Evolutionary conservation across 768 basidiomycete genomes (phyloP).

Genomic region (Trametes maxima): DNA sequence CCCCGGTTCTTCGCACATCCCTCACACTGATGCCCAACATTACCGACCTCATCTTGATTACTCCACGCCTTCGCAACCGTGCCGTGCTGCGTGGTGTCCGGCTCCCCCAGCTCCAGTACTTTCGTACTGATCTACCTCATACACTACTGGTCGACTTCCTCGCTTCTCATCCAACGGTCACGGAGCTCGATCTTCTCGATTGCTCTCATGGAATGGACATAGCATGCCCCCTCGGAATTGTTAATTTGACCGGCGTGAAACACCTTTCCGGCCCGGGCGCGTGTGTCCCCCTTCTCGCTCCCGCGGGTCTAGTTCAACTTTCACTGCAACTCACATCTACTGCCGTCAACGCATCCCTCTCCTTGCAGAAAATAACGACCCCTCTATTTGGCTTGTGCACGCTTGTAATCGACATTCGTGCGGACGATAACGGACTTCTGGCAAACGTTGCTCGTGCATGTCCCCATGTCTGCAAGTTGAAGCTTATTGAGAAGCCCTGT

Average conservation of each 20-base stretch:
- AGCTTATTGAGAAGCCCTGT: not conserved
- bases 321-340: not conserved
- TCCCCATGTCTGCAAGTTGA: not conserved
- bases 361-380: not conserved
- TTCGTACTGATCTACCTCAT: not conserved
- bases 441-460: not conserved
- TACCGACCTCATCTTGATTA: not conserved
- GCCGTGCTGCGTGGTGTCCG: not conserved
- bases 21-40: not conserved
- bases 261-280: not conserved
- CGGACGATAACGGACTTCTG: not conserved
- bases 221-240: not conserved
- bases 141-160: not conserved
- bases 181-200: not conserved
- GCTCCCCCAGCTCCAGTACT: not conserved
- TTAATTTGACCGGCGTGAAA: not conserved
- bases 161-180: not conserved
- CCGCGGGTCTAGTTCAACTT: not conserved
- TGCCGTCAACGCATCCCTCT: not conserved
- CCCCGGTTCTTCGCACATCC: not conserved
- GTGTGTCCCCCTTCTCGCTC: not conserved
- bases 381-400: not conserved
- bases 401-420: not conserved
- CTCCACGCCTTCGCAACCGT: not conserved
- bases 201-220: not conserved